These are phyloP conservation scores for Taiozyma sp. DNA, from an alignment of 1,139 yeast genomes.

Conservation along the genomic window DNA sequence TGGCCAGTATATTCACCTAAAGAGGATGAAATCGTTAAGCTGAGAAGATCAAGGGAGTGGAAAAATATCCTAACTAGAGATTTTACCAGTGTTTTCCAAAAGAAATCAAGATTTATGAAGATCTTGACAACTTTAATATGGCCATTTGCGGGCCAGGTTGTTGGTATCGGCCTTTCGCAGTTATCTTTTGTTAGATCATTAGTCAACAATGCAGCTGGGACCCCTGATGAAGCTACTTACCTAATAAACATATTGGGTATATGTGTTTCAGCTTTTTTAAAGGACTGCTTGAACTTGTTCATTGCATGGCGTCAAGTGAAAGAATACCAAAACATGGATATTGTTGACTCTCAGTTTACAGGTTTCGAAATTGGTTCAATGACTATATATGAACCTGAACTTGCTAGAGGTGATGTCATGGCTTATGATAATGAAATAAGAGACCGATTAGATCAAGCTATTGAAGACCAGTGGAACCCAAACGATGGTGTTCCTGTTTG, in stretches of 20 bases:
- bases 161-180: slow-evolving; percentile 21
- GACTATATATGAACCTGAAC: not conserved
- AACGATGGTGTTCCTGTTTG: not conserved
- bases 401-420: not conserved
- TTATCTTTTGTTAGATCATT: slow-evolving; percentile 13
- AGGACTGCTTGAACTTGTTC: slow-evolving; percentile 34
- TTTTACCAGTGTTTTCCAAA: slow-evolving; percentile 25
- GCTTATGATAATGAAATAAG: not conserved
- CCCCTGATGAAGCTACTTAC: slow-evolving; percentile 38
- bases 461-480: not conserved
- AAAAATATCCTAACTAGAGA: slow-evolving; percentile 27
- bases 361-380: slow-evolving; percentile 6
- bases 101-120: slow-evolving; percentile 15
- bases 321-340: slow-evolving; percentile 28
- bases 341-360: slow-evolving; percentile 16
- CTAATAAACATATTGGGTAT: slow-evolving; percentile 44
- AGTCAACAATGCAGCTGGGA: slow-evolving; percentile 18
- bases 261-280: slow-evolving; percentile 32
- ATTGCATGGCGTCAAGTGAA: slow-evolving; percentile 32
- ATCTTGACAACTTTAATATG: slow-evolving; percentile 31
- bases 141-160: slow-evolving; percentile 31
- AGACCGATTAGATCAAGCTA: not conserved
- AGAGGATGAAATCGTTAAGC: slow-evolving; percentile 7
- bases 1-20: slow-evolving; percentile 10
- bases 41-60: slow-evolving; percentile 17